These are phyloP conservation scores for Yamadazyma dushanensis DNA, from an alignment of 1,139 yeast genomes.

Conservation along the genomic window DNA sequence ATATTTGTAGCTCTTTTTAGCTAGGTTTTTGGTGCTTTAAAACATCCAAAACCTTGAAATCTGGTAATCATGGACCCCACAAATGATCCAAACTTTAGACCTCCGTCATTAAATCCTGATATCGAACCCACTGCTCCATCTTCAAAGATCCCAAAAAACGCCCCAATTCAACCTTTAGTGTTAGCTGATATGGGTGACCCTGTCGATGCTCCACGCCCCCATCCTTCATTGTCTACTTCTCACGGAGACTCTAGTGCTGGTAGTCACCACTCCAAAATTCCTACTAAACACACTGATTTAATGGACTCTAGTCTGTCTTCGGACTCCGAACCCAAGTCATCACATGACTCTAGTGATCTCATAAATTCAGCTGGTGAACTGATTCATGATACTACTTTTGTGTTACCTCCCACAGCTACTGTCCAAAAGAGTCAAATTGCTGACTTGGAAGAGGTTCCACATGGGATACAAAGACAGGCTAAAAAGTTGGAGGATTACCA, in stretches of 20 bases:
- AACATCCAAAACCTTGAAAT: not conserved
- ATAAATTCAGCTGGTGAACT: too few relatives aligned
- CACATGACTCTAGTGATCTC: slow-evolving; percentile 2
- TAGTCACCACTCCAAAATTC: slow-evolving; percentile 35
- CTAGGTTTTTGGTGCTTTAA: too few relatives aligned
- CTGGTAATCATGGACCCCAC: slow-evolving; percentile 82
- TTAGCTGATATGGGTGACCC: slow-evolving; percentile 72
- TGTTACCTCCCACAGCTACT: slow-evolving; percentile 45
- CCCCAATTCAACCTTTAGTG: slow-evolving; percentile 73
- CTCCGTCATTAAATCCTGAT: slow-evolving; percentile 62
- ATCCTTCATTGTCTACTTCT: slow-evolving; percentile 27
- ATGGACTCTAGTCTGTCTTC: slow-evolving; percentile 25
- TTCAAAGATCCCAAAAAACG: slow-evolving; percentile 69
- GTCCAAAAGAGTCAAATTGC: slow-evolving; percentile 76
- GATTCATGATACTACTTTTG: too few relatives aligned
- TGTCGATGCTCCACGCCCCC: slow-evolving; percentile 73
- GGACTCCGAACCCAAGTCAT: slow-evolving; percentile 7
- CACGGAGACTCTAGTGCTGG: slow-evolving; percentile 9
- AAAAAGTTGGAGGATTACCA: slow-evolving; percentile 60
- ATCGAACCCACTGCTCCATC: slow-evolving; percentile 72
- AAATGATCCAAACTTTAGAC: slow-evolving; percentile 73
- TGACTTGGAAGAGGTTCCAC: slow-evolving; percentile 94
- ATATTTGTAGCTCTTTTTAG: too few relatives aligned
- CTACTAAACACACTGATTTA: slow-evolving; percentile 43
- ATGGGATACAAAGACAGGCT: slow-evolving; percentile 88